phyloP scores from a whole-genome alignment of 345 rosid genomes.

The Aegle marmelos region DNA sequence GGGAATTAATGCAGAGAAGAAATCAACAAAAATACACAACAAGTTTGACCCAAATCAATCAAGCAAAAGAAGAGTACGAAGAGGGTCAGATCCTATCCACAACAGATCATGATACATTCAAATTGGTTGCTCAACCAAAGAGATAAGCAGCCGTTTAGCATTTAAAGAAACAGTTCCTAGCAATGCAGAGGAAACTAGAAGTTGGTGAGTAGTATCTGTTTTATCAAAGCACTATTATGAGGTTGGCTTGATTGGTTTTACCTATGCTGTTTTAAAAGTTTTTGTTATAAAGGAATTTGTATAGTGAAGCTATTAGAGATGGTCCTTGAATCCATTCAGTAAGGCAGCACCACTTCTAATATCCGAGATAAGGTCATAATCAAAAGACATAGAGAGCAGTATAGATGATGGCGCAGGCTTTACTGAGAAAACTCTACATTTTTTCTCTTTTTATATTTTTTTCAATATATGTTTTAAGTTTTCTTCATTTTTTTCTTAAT shows the following conservation, averaged over 20 bases:
- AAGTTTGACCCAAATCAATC: constrained; percentile 52
- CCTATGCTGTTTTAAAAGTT: constrained; percentile 24
- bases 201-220: constrained; percentile 20
- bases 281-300: constrained; percentile 34
- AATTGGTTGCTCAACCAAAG: constrained; percentile 25
- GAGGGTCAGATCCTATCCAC: constrained; percentile 91
- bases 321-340: constrained; percentile 25
- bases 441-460: background rate
- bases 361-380: constrained; percentile 31
- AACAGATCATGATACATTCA: constrained; percentile 44
- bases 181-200: constrained; percentile 27
- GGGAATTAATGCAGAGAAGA: constrained; percentile 32
- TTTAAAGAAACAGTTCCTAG: constrained; percentile 28
- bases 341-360: constrained; percentile 27
- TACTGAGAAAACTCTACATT: constrained; percentile 19
- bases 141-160: constrained; percentile 25
- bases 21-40: constrained; percentile 29
- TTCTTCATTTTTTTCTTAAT: constrained; percentile 17
- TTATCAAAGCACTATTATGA: constrained; percentile 13
- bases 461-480: background rate
- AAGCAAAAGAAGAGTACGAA: constrained; percentile 68
- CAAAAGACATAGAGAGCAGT: constrained; percentile 12
- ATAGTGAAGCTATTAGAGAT: constrained; percentile 31
- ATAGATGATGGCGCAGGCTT: constrained; percentile 26
- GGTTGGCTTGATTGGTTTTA: constrained; percentile 41